A percentile compares a stretch with the other conserved stretches of the same genome.
Evolutionary conservation across 1,284 basidiomycete genomes (phyloP).

Genomic region (Xerocomus alliaceus): DNA sequence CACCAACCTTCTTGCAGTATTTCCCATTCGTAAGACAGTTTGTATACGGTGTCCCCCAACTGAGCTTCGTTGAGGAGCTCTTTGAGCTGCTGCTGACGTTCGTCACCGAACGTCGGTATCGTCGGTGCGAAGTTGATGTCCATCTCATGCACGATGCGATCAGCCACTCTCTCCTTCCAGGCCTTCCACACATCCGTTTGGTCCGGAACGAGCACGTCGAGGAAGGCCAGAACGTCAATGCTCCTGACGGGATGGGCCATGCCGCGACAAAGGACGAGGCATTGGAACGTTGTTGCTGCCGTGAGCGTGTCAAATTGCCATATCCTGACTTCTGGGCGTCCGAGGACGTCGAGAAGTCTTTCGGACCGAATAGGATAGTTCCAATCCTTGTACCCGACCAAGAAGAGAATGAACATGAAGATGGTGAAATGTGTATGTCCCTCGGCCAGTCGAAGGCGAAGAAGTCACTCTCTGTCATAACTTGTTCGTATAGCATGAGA

Average conservation of each 20-base stretch:
- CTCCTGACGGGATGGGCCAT: conserved; percentile 7
- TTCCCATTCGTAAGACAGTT: background rate
- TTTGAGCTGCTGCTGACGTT: background rate
- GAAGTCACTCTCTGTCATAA: no score
- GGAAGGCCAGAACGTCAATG: background rate
- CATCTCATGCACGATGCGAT: conserved; percentile 2
- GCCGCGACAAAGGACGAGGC: conserved; percentile 9
- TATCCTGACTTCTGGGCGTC: conserved; percentile 9
- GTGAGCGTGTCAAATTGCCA: conserved; percentile 11
- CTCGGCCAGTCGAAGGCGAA: background rate
- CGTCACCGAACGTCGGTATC: conserved; percentile 1
- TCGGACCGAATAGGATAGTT: conserved; percentile 5
- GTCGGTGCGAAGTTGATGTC: background rate
- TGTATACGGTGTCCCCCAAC: background rate
- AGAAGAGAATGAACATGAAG: background rate
- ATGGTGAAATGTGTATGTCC: background rate
- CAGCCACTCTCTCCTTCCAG: background rate
- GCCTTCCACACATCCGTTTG: background rate
- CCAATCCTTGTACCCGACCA: background rate
- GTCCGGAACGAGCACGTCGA: conserved; percentile 6
- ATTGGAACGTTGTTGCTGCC: conserved; percentile 12
- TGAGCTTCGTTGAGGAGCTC: background rate
- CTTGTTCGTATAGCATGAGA: background rate
- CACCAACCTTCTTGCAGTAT: no score
- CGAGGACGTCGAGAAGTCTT: conserved; percentile 14